A percentile compares a stretch with the other conserved stretches of the same genome.
Conservation (phyloP, 768 basidiomycete genomes). For the Leccinum uliginosum region DNA sequence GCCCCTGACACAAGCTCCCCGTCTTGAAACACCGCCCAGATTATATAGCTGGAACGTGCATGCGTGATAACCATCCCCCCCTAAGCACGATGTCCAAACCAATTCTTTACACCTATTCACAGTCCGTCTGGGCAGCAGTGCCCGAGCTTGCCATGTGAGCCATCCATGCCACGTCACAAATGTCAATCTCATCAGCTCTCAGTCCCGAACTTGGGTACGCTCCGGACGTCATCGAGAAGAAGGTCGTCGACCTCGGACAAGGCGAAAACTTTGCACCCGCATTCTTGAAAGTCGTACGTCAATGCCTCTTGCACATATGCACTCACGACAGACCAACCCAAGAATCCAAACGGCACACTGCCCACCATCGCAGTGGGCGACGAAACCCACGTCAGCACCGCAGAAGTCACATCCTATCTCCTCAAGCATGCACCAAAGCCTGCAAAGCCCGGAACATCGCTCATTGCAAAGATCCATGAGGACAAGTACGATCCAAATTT, state of each 20-base stretch:
- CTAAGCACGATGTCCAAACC: constrained; percentile 15
- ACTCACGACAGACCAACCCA: not conserved
- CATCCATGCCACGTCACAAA: too few relatives aligned
- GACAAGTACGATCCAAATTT: constrained; percentile 51
- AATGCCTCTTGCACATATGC: not conserved
- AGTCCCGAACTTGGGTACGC: constrained; percentile 44
- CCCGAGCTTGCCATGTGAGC: constrained; percentile 41
- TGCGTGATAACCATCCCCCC: not conserved
- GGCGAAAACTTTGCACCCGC: constrained; percentile 47
- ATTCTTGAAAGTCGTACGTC: constrained; percentile 39
- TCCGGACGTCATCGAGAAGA: constrained; percentile 31
- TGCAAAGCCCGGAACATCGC: constrained; percentile 31
- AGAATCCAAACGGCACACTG: constrained; percentile 44
- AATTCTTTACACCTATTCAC: constrained; percentile 33
- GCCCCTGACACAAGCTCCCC: not conserved
- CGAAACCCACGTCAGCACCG: constrained; percentile 36
- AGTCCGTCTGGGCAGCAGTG: constrained; percentile 39
- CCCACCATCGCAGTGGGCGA: constrained; percentile 38
- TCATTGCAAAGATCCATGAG: constrained; percentile 41
- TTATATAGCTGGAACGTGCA: not conserved
- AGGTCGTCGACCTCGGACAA: constrained; percentile 38
- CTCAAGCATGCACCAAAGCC: constrained; percentile 35
- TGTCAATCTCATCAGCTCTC: not conserved
- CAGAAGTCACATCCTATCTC: constrained; percentile 39
- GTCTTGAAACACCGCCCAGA: not conserved